Evolutionary conservation across 495 filamentous ascomycete species (phyloP), one percentile per base, ranked within the genome.

Genomic region (Penicillium cinerascens): DNA sequence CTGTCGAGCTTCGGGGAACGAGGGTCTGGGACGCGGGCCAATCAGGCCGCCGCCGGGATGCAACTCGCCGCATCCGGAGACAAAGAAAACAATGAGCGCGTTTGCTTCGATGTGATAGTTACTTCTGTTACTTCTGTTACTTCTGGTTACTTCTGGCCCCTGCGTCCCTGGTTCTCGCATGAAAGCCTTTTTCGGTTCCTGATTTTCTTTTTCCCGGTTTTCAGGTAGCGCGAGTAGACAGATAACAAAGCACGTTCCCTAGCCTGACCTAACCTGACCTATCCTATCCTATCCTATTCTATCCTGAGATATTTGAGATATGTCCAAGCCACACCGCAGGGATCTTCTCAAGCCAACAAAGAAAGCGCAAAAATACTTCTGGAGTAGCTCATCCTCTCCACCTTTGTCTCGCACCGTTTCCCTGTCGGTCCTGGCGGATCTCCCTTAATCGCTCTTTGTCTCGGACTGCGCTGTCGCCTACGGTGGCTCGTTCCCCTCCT

Each of bases 41-140:
- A 61, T 55, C 43, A 49, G 4, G 35, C 18, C 4, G 8, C 9
- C 33, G 8, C 13, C 37, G 13, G 21, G 41, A 62, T 68, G 64
- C 68, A 47, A 51, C 40, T 67, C 64, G 64, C 69, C 71, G 71
- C 70, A 69, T 69, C 59, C 71, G 68, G 71, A 63, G 59, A 69
- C 69, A 71, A 73, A 71, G 67, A 65, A 59, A 65, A 65, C 65
- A 67, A 67, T 67, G 57, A 62, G 62, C 47, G 55, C 49, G 52
- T 54, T 54, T 54, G 56, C 56, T 49, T 3, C 2, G 23, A 25
- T 22, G 15, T 18, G 15, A 35, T 17, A 18, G 4, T 15, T 7
- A 13, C 23, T 38, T 42, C 25, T 29, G 25, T 8, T 20, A 18
- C 36, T 37, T 41, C 42, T 33, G 22, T 22, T 41, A 33, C 23